Base-by-base conservation (phyloP, 2,329 filamentous ascomycete species). In the Aspergillus eucalypticola region DNA sequence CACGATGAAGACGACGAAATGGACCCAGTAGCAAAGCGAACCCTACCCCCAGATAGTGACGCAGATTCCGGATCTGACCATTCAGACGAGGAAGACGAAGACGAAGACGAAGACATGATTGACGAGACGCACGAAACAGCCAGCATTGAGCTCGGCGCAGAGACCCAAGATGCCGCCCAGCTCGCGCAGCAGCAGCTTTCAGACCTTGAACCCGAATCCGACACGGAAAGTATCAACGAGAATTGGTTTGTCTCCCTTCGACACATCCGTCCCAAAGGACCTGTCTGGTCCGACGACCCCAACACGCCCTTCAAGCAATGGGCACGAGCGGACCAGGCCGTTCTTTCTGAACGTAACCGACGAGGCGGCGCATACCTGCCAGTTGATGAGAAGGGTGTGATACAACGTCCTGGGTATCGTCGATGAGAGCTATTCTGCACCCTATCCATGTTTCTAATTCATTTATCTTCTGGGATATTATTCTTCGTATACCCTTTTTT, bases 231-330 rank as follows among this genome's bases (percentile, higher is more conserved):
- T 48, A 54, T 41, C 27, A 64, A 62, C 59, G 69, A 73, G 52
- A 68, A 71, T 52, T 76, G 72, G 71, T 74, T 75, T 52, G 35
- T 58, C 1, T 74, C 70, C 21, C 67, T 75, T 11, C 63, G 64
- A 11, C 68, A 68, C 27, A 63, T 68, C 3, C 60, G 56, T n/a
- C 58, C 65, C n/a, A 62, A 58, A 8, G 62, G 59, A 6, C 65
- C 67, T 6, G 56, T 63, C 0, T 77, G 73, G 75, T 73, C 70
- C 8, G 71, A 75, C 32, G 66, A 70, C 42, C 68, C 67, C 2
- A 70, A 74, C 54, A 79, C 77, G 1, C 73, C 75, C 1, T 76
- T 78, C 60, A 78, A 78, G 60, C 60, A 59, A 6, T 79, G 74
- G 71, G 73, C 71, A 11, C 64, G 69, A 35, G 69, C 69, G 3